Evolutionary conservation across 345 rosid genomes (phyloP), one percentile per base, ranked within the genome.

Genomic region (Eucalyptus regnans): DNA sequence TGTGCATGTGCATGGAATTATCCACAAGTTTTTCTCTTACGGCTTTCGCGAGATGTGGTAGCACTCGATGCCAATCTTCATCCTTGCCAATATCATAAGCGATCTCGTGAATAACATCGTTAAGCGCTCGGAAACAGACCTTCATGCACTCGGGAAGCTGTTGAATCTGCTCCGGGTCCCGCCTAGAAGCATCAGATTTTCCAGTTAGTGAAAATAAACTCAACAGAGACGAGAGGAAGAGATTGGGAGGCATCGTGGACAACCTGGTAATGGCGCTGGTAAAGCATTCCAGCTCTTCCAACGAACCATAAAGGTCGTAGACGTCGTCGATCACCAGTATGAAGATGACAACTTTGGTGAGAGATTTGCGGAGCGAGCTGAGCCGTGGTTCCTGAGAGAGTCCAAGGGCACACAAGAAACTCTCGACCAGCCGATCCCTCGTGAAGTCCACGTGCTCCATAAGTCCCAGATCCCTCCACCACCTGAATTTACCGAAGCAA

Each of bases 271-370:
- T 89, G 4, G 94, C 96, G 2, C 81, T 37, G 12, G 96, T 94
- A 90, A 95, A 93, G 46, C 88, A 90, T 17, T 90, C 62, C 11
- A 94, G 88, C 87, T 95, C 96, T 14, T 95, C 90, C 25, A 92
- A 7, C 33, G 95, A 93, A 58, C 95, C 97, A 88, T 92, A 95
- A 49, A 94, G 44, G 86, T 94, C 96, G 64, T 94, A 95, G 46
- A 92, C 92, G 54, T 95, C 97, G 66, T 95, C 97, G 2, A 94
- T 92, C 15, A 91, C 87, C 23, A 94, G 22, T 84, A 95, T 20
- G 88, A 95, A 50, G 46, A 90, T 49, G 48, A 93, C 46, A n/a
- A 88, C 93, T 91, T 94, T 94, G 4, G 96, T 93, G 7, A 95
- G 91, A 88, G 91, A 89, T 92, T 89, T 93, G 68, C 96, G 90